phyloP scores from a whole-genome alignment of 2,329 filamentous ascomycete genomes.

The Xylaria sp. region DNA sequence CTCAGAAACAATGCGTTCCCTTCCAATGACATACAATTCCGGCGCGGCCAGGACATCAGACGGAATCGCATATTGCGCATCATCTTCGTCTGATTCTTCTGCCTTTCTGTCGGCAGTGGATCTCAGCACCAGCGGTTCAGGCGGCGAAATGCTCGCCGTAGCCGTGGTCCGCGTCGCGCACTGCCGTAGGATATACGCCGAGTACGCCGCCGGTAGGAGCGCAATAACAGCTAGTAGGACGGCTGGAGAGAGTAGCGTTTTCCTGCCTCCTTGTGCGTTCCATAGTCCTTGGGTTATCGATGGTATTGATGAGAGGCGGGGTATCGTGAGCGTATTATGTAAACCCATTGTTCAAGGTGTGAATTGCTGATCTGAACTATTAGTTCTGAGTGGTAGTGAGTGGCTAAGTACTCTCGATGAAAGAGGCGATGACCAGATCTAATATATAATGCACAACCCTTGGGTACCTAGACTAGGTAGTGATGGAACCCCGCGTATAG shows the following conservation, averaged over 20 bases:
- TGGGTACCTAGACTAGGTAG: too few relatives aligned
- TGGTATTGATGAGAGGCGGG: not conserved
- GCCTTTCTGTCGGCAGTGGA: not conserved
- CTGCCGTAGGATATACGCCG: conserved; percentile 21
- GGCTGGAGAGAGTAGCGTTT: not conserved
- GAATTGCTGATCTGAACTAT: too few relatives aligned
- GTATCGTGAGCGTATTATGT: not conserved
- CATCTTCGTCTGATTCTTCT: not conserved
- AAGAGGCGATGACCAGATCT: too few relatives aligned
- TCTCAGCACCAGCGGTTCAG: conserved; percentile 8
- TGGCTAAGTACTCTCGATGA: too few relatives aligned
- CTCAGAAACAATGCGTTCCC: conserved; percentile 32
- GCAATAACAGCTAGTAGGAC: conserved; percentile 23
- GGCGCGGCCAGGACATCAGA: conserved; percentile 4
- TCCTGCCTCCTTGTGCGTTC: not conserved
- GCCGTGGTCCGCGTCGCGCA: conserved; percentile 20
- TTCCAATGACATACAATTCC: conserved; percentile 26
- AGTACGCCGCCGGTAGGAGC: conserved; percentile 27
- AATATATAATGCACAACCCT: too few relatives aligned
- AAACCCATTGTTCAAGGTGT: conserved; percentile 5
- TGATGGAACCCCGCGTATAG: not conserved
- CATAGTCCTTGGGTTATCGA: conserved; percentile 1
- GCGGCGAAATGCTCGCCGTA: conserved; percentile 18
- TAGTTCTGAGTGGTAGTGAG: too few relatives aligned
- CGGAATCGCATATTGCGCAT: conserved; percentile 14